Conservation (phyloP, 257 asterid genomes). For the Ocimum tenuiflorum region DNA sequence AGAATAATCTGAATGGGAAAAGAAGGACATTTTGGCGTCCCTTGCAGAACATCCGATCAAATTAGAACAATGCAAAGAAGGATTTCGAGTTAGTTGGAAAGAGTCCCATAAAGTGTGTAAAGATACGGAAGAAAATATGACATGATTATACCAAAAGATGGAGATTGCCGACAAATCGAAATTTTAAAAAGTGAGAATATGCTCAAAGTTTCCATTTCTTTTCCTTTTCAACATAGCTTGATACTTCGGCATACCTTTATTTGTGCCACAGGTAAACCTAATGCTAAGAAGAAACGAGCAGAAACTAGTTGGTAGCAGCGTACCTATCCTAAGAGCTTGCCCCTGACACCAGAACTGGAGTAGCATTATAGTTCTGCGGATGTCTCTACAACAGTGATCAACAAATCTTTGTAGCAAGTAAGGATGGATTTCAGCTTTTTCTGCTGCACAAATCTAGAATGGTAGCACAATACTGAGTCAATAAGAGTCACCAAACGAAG, state of each 20-base stretch:
- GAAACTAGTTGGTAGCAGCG: slow-evolving; percentile 12
- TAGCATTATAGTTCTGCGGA: slow-evolving; percentile 73
- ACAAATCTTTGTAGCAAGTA: slow-evolving; percentile 62
- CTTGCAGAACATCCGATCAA: too few relatives aligned
- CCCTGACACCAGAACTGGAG: slow-evolving; percentile 98
- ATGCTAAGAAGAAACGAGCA: slow-evolving; percentile 23
- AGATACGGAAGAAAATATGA: background rate
- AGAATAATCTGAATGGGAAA: too few relatives aligned
- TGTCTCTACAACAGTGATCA: slow-evolving; percentile 63
- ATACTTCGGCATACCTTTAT: too few relatives aligned
- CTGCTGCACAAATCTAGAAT: slow-evolving; percentile 70
- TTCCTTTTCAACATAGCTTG: too few relatives aligned
- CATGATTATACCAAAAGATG: background rate
- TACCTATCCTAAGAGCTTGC: slow-evolving; percentile 49
- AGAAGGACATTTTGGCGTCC: too few relatives aligned
- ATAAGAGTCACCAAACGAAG: background rate
- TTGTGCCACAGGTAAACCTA: too few relatives aligned
- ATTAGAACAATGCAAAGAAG: too few relatives aligned
- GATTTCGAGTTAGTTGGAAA: too few relatives aligned
- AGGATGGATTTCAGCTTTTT: slow-evolving; percentile 49
- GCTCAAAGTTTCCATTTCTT: too few relatives aligned
- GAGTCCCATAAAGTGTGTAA: too few relatives aligned
- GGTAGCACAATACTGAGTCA: slow-evolving; percentile 24
- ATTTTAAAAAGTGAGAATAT: too few relatives aligned
- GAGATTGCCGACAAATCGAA: background rate